Percentiles rank a stretch among this genome's conserved stretches.
Evolutionary conservation across 2,329 filamentous ascomycete genomes (phyloP).

Genomic region (Fusarium verrucosum): DNA sequence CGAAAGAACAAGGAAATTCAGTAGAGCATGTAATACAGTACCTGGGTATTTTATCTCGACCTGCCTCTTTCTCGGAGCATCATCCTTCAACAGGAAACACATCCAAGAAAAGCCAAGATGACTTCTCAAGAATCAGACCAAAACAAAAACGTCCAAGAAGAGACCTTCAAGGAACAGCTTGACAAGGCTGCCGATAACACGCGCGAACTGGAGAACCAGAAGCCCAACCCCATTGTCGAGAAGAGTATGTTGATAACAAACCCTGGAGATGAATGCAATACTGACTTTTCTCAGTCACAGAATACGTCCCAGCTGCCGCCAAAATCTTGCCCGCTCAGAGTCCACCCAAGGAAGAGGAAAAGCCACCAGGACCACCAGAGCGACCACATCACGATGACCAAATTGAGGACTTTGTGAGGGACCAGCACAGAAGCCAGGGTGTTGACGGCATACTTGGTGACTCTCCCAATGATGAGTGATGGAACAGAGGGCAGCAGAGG

Average conservation of each 20-base stretch:
- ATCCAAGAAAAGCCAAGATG: constrained; percentile 18
- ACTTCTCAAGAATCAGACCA: constrained; percentile 20
- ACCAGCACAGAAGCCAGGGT: constrained; percentile 61
- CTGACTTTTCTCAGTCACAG: constrained; percentile 49
- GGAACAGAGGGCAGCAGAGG: not conserved
- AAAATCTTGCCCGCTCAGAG: constrained; percentile 53
- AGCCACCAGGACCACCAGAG: constrained; percentile 51
- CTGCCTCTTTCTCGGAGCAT: constrained; percentile 3
- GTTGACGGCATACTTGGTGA: constrained; percentile 41
- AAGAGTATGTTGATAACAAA: constrained; percentile 50
- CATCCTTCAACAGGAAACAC: constrained; percentile 13
- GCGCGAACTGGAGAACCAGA: constrained; percentile 40
- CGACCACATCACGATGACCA: constrained; percentile 58
- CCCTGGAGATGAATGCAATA: not conserved
- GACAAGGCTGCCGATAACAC: constrained; percentile 54
- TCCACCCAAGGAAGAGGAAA: constrained; percentile 32
- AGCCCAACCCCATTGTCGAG: constrained; percentile 52
- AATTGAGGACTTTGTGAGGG: constrained; percentile 63
- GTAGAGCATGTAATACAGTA: constrained; percentile 8
- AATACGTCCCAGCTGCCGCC: constrained; percentile 55
- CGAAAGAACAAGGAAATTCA: constrained; percentile 24
- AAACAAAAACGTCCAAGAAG: constrained; percentile 17
- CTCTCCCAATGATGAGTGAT: constrained; percentile 27
- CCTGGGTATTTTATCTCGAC: not conserved
- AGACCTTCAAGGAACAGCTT: constrained; percentile 56